Percentiles rank a stretch among this genome's conserved stretches.
Evolutionary conservation across 176 grass and related monocot species (phyloP).

Genomic region (Lolium rigidum): DNA sequence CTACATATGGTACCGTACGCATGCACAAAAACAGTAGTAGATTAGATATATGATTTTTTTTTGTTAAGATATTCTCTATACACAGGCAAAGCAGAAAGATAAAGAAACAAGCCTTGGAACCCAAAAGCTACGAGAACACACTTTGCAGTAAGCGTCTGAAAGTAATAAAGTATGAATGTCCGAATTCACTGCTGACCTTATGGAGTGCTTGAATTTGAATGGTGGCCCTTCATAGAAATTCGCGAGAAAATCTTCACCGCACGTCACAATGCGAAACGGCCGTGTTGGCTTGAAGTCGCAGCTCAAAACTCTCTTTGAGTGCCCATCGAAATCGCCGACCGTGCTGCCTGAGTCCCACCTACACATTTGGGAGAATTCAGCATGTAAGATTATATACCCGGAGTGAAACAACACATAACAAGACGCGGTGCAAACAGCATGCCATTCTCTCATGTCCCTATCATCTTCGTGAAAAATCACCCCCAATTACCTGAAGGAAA

Average conservation of each 20-base stretch:
- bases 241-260: slow-evolving; percentile 95
- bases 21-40: neutral
- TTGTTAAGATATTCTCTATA: slow-evolving; percentile 15
- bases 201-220: slow-evolving; percentile 96
- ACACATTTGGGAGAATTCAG: slow-evolving; percentile 33
- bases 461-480: neutral
- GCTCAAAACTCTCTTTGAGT: slow-evolving; percentile 93
- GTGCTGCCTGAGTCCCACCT: slow-evolving; percentile 98
- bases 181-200: slow-evolving; percentile 68
- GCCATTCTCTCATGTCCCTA: neutral
- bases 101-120: slow-evolving; percentile 32
- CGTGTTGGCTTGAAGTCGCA: slow-evolving; percentile 96
- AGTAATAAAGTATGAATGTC: neutral
- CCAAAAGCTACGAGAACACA: neutral
- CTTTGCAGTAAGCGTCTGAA: neutral
- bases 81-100: slow-evolving; percentile 5
- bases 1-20: neutral
- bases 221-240: slow-evolving; percentile 96
- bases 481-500: neutral
- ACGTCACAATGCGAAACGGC: slow-evolving; percentile 89
- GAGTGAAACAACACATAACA: neutral
- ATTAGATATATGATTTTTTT: neutral
- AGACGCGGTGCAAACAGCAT: neutral
- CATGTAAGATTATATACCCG: neutral
- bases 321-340: slow-evolving; percentile 94